These are phyloP conservation scores for Candida maris DNA, from an alignment of 805 yeast genomes.

Conservation along the genomic window DNA sequence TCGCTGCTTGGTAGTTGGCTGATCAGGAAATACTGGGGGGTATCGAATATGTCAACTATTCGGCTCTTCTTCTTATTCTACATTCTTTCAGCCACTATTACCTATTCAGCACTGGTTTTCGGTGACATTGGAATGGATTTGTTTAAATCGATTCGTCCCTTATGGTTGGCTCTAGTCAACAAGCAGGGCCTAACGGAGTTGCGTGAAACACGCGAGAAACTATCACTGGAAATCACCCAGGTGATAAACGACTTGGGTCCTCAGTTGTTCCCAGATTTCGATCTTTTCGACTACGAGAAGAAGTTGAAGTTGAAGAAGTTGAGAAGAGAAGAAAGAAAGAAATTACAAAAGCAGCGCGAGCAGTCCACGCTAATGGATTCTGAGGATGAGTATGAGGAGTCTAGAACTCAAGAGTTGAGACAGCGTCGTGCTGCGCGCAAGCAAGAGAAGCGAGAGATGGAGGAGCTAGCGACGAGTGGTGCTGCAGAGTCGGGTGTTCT, in stretches of 20 bases:
- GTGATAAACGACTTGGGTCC: slow-evolving; percentile 81
- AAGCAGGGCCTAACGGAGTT: slow-evolving; percentile 56
- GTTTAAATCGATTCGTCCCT: slow-evolving; percentile 76
- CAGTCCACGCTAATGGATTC: slow-evolving; percentile 17
- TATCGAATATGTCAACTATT: slow-evolving; percentile 19
- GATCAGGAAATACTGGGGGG: slow-evolving; percentile 22
- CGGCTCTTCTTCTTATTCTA: slow-evolving; percentile 46
- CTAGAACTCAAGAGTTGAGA: slow-evolving; percentile 45
- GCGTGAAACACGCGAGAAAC: slow-evolving; percentile 54
- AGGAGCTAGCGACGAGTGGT: slow-evolving; percentile 26
- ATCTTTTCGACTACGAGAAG: slow-evolving; percentile 46
- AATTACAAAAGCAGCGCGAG: slow-evolving; percentile 20
- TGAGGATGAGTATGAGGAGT: slow-evolving; percentile 49
- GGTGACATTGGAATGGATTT: slow-evolving; percentile 95
- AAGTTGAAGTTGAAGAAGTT: slow-evolving; percentile 32
- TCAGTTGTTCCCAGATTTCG: slow-evolving; percentile 81
- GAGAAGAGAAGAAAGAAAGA: slow-evolving; percentile 24
- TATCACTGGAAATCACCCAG: slow-evolving; percentile 73
- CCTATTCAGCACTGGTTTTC: slow-evolving; percentile 85
- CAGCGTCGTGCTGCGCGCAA: slow-evolving; percentile 36
- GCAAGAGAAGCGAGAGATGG: slow-evolving; percentile 25
- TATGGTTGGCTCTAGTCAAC: slow-evolving; percentile 60
- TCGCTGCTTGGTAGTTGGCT: slow-evolving; percentile 55
- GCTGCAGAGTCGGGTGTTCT: slow-evolving; percentile 23
- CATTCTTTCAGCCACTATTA: slow-evolving; percentile 63